Evolutionary conservation across 495 filamentous ascomycete genomes (phyloP).

Genomic region (Hyphodiscus hymeniophilus): DNA sequence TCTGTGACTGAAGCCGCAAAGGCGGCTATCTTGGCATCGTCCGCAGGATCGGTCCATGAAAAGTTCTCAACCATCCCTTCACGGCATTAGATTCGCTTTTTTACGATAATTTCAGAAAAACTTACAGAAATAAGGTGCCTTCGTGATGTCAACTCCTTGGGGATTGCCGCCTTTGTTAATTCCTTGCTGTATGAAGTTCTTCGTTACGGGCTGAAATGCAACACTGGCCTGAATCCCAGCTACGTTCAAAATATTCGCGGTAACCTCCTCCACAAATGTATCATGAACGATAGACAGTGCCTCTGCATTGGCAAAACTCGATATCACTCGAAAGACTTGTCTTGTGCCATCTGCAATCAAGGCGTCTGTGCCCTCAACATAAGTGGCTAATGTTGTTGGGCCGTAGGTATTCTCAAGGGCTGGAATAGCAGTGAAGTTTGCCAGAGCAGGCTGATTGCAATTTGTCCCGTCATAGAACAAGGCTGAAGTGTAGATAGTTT

Average conservation of each 20-base stretch:
- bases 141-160: constrained; percentile 9
- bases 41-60: constrained; percentile 11
- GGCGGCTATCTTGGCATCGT: constrained; percentile 9
- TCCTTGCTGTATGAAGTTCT: constrained; percentile 15
- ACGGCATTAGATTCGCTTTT: not conserved
- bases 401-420: constrained; percentile 8
- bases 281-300: constrained; percentile 12
- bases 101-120: constrained; percentile 21
- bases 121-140: constrained; percentile 31
- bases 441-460: constrained; percentile 6
- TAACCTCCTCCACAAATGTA: constrained; percentile 10
- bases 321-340: constrained; percentile 26
- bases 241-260: constrained; percentile 5
- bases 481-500: not conserved
- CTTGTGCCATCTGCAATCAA: constrained; percentile 51
- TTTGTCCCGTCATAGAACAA: not conserved
- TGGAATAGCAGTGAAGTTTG: constrained; percentile 7
- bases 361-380: constrained; percentile 30
- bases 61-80: constrained; percentile 12
- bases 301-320: constrained; percentile 5
- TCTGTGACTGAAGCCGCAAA: constrained; percentile 5
- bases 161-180: constrained; percentile 17
- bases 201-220: constrained; percentile 14
- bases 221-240: constrained; percentile 11
- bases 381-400: constrained; percentile 4